Conservation (phyloP, 163 green algal genomes). For the Picocystis sp. region DNA sequence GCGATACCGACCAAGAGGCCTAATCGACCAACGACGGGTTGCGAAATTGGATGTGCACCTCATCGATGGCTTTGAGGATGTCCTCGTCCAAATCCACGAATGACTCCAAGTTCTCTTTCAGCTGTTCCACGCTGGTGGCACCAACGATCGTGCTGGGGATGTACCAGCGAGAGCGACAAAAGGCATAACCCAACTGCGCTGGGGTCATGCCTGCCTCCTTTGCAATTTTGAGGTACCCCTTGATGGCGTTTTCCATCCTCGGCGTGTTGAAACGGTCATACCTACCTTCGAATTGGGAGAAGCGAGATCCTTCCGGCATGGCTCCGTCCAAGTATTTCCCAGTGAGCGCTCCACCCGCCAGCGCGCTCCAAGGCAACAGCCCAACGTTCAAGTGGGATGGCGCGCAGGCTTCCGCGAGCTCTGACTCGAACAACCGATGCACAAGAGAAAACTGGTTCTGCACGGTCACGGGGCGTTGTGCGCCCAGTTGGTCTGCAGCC, state of each 20-base stretch:
- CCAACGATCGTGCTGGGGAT: slow-evolving; percentile 59
- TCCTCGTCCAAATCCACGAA: slow-evolving; percentile 31
- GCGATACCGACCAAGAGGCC: too few species aligned
- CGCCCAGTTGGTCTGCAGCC: slow-evolving; percentile 31
- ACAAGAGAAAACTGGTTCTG: slow-evolving; percentile 49
- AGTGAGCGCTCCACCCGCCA: slow-evolving; percentile 54
- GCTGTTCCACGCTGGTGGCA: slow-evolving; percentile 49
- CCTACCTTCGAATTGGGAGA: slow-evolving; percentile 34
- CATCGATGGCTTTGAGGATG: slow-evolving; percentile 27
- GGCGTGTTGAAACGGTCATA: slow-evolving; percentile 5
- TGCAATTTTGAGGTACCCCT: slow-evolving; percentile 27
- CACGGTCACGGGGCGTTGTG: slow-evolving; percentile 55
- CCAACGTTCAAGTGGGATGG: slow-evolving; percentile 40
- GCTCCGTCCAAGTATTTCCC: slow-evolving; percentile 61
- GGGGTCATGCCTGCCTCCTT: slow-evolving; percentile 49
- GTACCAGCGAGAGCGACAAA: slow-evolving; percentile 41
- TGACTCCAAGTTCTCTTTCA: slow-evolving; percentile 53
- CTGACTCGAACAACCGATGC: slow-evolving; percentile 36
- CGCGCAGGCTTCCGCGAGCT: slow-evolving; percentile 34
- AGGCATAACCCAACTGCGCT: slow-evolving; percentile 59
- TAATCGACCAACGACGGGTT: slow-evolving; percentile 6
- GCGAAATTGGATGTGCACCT: slow-evolving; percentile 21
- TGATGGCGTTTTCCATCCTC: slow-evolving; percentile 9
- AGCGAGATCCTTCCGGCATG: slow-evolving; percentile 16
- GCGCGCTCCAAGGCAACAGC: slow-evolving; percentile 64